Base-by-base conservation (phyloP, 2,329 filamentous ascomycete species). In the Decorospora gaudefroyi region DNA sequence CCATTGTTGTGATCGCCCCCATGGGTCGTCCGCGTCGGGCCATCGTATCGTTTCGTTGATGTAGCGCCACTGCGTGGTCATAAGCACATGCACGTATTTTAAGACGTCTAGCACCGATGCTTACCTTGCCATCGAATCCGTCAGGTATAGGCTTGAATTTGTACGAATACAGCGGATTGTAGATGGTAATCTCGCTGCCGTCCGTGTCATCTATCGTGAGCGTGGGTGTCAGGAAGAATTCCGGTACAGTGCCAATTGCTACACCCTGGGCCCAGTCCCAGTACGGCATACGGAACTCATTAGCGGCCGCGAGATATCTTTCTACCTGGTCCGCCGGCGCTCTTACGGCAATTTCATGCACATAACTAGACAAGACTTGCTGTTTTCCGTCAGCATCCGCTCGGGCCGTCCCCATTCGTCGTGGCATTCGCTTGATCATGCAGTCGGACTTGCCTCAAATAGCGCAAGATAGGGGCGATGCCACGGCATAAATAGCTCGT, bases 401-500 rank as follows among this genome's bases (percentile, higher is more conserved):
- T 11, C n/a, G n/a, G n/a, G n/a, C n/a, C n/a, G n/a, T 15, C 3
- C 5, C 7, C 13, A 15, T 16, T 4, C 9, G 4, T 7, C n/a
- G 3, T n/a, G 2, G 7, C 16, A 10, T 3, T 13, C 13, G 2
- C n/a, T 16, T 1, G 18, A 6, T 10, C 0, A 8, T 5, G 3
- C 16, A 19, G 0, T 8, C 4, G 11, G 9, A 3, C 62, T 34
- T 55, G 80, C 79, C 71, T 87, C 77, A 50, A 76, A 83, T 1
- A 86, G 71, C 2, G 80, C 75, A 26, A 95, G 73, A 67, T 93
- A 95, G 0, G 89, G 87, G 15, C 90, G 80, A 74, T 95, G 90
- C 90, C 90, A 95, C 19, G 83, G 80, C n/a, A 87, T 79, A 65
- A 95, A 93, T 10, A 95, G 72, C 22, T 86, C 82, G 3, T 88